phyloP scores from a whole-genome alignment of 129 eudicot genomes.

The Apium graveolens region DNA sequence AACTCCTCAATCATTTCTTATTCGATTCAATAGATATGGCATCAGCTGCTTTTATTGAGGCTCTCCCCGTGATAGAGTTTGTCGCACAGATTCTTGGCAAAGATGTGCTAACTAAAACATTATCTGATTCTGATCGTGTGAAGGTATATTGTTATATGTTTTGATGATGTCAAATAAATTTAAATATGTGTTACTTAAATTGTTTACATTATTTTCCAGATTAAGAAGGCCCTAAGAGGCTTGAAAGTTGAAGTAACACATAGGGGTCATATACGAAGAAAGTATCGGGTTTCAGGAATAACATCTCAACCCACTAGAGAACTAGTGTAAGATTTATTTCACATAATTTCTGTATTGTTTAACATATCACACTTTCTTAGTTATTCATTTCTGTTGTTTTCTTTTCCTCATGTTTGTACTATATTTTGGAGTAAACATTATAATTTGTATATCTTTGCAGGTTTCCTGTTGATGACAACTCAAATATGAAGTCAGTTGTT shows the following conservation, averaged over 20 bases:
- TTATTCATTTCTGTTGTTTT: too few relatives aligned
- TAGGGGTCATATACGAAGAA: conserved; percentile 70
- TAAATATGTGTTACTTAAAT: not conserved
- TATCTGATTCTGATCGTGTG: conserved; percentile 57
- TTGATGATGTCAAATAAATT: conserved; percentile 1
- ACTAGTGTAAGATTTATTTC: conserved; percentile 51
- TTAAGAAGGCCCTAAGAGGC: conserved; percentile 87
- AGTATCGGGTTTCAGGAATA: conserved; percentile 76
- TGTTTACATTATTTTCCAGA: conserved; percentile 24
- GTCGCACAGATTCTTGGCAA: conserved; percentile 72
- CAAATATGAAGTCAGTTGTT: conserved; percentile 78
- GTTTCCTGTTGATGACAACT: conserved; percentile 79
- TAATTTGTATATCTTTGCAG: conserved; percentile 23
- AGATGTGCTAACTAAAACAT: conserved; percentile 55
- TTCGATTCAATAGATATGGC: conserved; percentile 45
- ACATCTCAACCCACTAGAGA: conserved; percentile 89
- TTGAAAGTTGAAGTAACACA: conserved; percentile 98
- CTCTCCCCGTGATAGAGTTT: conserved; percentile 90
- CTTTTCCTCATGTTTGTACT: not conserved
- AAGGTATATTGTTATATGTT: conserved; percentile 32
- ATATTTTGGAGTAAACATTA: not conserved
- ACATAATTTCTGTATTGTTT: not conserved
- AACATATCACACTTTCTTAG: not conserved
- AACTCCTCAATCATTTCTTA: not conserved
- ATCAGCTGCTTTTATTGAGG: conserved; percentile 91